Percentiles rank a stretch among this genome's conserved stretches.
These are phyloP conservation scores for Lepidium sativum DNA, from an alignment of 345 rosid species.

Conservation along the genomic window DNA sequence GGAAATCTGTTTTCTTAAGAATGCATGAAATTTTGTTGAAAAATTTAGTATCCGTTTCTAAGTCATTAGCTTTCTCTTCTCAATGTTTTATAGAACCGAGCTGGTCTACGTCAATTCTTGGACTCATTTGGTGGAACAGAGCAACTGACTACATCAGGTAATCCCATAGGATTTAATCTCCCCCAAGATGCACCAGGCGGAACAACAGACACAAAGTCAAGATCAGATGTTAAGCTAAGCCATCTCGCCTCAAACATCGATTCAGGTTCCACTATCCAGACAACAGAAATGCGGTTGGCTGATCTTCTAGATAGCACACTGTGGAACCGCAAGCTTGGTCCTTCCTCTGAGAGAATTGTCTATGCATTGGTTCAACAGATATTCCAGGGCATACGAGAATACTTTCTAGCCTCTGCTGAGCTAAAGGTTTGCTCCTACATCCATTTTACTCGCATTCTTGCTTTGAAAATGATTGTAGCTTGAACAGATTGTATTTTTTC, in stretches of 20 bases:
- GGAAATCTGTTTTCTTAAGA: neutral
- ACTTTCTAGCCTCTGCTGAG: constrained; percentile 88
- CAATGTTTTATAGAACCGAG: constrained; percentile 52
- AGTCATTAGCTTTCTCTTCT: neutral
- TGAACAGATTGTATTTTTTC: neutral
- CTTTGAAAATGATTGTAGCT: neutral
- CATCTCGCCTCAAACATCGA: constrained; percentile 67
- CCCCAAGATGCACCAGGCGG: constrained; percentile 48
- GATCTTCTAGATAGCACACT: constrained; percentile 87
- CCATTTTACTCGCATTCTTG: neutral
- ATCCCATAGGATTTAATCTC: constrained; percentile 35
- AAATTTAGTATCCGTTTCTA: neutral
- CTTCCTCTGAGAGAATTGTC: constrained; percentile 91
- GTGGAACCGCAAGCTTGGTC: constrained; percentile 85
- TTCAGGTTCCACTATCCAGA: constrained; percentile 48
- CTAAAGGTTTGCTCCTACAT: constrained; percentile 50
- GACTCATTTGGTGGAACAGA: constrained; percentile 84
- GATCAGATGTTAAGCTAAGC: constrained; percentile 70
- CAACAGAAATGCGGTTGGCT: constrained; percentile 81
- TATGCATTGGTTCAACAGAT: constrained; percentile 90
- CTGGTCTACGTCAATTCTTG: constrained; percentile 76
- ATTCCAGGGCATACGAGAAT: constrained; percentile 89
- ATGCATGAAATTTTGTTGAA: neutral
- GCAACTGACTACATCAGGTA: constrained; percentile 38
- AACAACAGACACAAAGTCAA: constrained; percentile 49